A percentile compares a stretch with the other conserved stretches of the same genome.
Evolutionary conservation across 78 protist genomes (phyloP).

Genomic region (Dictyostelium purpureum): DNA sequence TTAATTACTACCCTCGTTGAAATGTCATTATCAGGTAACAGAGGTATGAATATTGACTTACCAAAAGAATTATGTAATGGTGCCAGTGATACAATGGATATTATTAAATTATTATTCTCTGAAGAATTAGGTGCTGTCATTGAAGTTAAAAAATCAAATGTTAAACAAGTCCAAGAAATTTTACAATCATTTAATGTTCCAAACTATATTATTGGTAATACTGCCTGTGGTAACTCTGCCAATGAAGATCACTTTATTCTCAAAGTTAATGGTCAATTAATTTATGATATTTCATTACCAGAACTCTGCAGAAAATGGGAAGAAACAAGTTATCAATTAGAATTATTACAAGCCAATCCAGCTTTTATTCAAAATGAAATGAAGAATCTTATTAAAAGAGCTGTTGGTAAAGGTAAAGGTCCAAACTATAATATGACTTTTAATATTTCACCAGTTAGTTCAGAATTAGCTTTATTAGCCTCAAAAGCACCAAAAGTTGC

Average conservation of each 20-base stretch:
- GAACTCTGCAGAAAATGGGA: slow-evolving; percentile 87
- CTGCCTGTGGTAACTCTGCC: not conserved
- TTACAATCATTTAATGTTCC: slow-evolving; percentile 6
- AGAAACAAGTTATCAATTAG: slow-evolving; percentile 85
- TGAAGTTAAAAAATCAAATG: slow-evolving; percentile 21
- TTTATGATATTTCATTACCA: not conserved
- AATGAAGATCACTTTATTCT: not conserved
- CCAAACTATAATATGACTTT: slow-evolving; percentile 47
- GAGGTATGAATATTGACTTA: slow-evolving; percentile 74
- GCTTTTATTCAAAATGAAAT: slow-evolving; percentile 83
- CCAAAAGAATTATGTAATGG: not conserved
- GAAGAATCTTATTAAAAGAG: slow-evolving; percentile 40
- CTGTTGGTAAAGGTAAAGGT: slow-evolving; percentile 45
- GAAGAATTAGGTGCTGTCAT: slow-evolving; percentile 92
- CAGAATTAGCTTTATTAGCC: not conserved
- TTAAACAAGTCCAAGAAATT: slow-evolving; percentile 11
- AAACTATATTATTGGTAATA: slow-evolving; percentile 49
- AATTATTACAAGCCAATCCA: slow-evolving; percentile 87
- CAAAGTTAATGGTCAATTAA: not conserved
- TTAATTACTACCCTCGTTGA: slow-evolving; percentile 87
- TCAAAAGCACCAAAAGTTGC: slow-evolving; percentile 81
- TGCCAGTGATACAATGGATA: not conserved
- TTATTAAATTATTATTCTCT: slow-evolving; percentile 78
- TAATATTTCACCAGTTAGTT: slow-evolving; percentile 26
- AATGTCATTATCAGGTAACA: slow-evolving; percentile 93